Conservation (phyloP, 225 moss, liverwort and hornwort genomes). For the Pleurozium schreberi region DNA sequence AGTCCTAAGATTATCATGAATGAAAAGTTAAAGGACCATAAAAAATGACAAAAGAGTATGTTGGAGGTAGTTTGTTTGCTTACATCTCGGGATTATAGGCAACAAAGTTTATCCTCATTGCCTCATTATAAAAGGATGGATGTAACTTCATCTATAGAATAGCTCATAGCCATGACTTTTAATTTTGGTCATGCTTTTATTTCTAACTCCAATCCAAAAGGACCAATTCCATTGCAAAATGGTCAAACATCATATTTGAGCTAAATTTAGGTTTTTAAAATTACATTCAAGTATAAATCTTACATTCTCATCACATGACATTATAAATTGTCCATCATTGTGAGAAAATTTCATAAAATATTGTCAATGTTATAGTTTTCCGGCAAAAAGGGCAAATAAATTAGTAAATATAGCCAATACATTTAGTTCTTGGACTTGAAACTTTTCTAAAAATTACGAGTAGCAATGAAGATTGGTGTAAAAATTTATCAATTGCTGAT, state of each 20-base stretch:
- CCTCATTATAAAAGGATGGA: too few relatives aligned
- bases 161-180: neutral
- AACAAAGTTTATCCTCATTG: too few relatives aligned
- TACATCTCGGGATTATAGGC: rapidly evolving
- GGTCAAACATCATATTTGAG: neutral
- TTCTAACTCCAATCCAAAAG: rapidly evolving
- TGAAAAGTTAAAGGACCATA: too few relatives aligned
- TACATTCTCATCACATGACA: too few relatives aligned
- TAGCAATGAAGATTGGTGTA: neutral
- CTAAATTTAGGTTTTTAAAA: neutral
- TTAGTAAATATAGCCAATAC: too few relatives aligned
- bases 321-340: neutral
- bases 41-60: neutral
- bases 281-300: rapidly evolving
- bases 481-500: neutral
- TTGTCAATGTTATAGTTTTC: neutral
- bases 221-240: neutral
- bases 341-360: neutral
- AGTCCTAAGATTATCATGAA: neutral
- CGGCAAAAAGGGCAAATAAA: neutral
- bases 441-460: rapidly evolving
- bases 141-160: rapidly evolving
- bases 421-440: too few relatives aligned
- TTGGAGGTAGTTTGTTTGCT: rapidly evolving
- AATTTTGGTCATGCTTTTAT: rapidly evolving